Evolutionary conservation across 441 rosid genomes (phyloP).

Genomic region (Pelargonium citronellum): DNA sequence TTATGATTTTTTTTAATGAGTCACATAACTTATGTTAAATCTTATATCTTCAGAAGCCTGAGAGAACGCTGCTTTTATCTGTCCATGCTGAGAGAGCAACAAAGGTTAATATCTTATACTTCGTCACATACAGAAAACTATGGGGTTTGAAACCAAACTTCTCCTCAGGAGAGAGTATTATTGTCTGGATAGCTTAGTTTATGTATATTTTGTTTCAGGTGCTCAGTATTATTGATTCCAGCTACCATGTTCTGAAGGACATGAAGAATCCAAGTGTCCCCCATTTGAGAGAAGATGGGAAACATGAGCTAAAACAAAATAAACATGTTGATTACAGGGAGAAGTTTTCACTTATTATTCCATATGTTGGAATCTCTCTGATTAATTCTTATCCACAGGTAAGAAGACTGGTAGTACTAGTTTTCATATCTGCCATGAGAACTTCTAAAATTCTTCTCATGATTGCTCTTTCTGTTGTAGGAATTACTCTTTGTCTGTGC

Average conservation of each 20-base stretch:
- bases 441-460: slow-evolving; percentile 14
- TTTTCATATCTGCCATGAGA: slow-evolving; percentile 5
- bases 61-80: slow-evolving; percentile 69
- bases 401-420: slow-evolving; percentile 6
- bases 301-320: slow-evolving; percentile 47
- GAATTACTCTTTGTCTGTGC: slow-evolving; percentile 89
- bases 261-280: slow-evolving; percentile 32
- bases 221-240: slow-evolving; percentile 73
- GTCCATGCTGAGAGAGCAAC: slow-evolving; percentile 81
- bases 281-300: slow-evolving; percentile 38
- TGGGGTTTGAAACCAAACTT: slow-evolving; percentile 10
- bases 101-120: slow-evolving; percentile 49
- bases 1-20: background rate
- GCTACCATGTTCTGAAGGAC: slow-evolving; percentile 60
- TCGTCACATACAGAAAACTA: slow-evolving; percentile 14
- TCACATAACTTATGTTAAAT: background rate
- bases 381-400: slow-evolving; percentile 87
- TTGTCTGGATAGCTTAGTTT: slow-evolving; percentile 15
- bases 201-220: slow-evolving; percentile 48
- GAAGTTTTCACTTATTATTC: slow-evolving; percentile 54
- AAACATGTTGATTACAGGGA: slow-evolving; percentile 52
- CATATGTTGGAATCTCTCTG: slow-evolving; percentile 72
- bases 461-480: slow-evolving; percentile 39
- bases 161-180: background rate
- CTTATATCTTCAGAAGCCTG: slow-evolving; percentile 63